These are phyloP conservation scores for Penicillium alfredii DNA, from an alignment of 495 filamentous ascomycete genomes.

Conservation along the genomic window DNA sequence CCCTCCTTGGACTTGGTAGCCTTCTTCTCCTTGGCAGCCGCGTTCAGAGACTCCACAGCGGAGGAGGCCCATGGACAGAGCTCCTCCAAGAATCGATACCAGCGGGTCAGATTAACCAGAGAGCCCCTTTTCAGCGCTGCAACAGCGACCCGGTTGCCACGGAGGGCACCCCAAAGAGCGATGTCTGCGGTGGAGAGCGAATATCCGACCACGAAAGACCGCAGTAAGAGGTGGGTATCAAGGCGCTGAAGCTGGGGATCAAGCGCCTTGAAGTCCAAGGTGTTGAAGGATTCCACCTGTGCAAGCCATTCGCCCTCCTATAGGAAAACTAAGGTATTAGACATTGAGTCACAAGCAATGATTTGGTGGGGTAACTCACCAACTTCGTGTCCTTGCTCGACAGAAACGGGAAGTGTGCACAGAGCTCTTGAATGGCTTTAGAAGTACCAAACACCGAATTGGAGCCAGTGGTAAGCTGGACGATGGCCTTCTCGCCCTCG, in stretches of 20 bases:
- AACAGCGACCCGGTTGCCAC: constrained; percentile 77
- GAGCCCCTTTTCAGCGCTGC: constrained; percentile 72
- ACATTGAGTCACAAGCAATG: background rate
- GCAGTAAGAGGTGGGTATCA: constrained; percentile 78
- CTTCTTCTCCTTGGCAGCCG: constrained; percentile 56
- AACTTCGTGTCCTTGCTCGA: constrained; percentile 41
- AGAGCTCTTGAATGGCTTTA: constrained; percentile 35
- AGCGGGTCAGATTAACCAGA: constrained; percentile 74
- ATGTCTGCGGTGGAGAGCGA: constrained; percentile 70
- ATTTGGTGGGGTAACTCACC: constrained; percentile 20
- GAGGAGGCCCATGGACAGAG: constrained; percentile 55
- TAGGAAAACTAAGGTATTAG: constrained; percentile 3
- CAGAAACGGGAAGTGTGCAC: constrained; percentile 37
- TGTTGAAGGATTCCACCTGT: constrained; percentile 45
- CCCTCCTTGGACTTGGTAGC: constrained; percentile 73
- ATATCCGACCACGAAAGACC: constrained; percentile 83
- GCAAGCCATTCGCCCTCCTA: constrained; percentile 55
- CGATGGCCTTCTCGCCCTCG: constrained; percentile 37
- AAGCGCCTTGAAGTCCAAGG: constrained; percentile 70
- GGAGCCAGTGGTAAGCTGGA: constrained; percentile 32
- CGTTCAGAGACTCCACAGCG: constrained; percentile 54
- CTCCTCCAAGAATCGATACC: constrained; percentile 85
- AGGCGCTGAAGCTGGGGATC: constrained; percentile 70
- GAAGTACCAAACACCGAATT: constrained; percentile 32
- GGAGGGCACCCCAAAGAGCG: constrained; percentile 77